phyloP scores from a whole-genome alignment of 441 rosid genomes.

The Daphne laureola region DNA sequence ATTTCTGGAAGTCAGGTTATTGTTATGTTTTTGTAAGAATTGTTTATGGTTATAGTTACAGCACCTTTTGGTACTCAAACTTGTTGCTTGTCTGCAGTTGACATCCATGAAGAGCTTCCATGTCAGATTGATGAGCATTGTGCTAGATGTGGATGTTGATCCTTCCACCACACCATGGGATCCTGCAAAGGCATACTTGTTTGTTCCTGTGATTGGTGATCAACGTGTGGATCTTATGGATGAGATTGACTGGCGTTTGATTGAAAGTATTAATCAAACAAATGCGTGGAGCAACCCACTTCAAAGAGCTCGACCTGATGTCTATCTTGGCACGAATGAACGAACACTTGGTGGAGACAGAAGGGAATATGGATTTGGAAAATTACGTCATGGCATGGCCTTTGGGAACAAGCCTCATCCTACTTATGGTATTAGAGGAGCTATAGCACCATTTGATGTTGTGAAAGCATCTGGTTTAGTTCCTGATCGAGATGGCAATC shows the following conservation, averaged over 20 bases:
- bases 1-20: constrained; percentile 78
- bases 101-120: constrained; percentile 90
- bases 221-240: constrained; percentile 54
- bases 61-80: constrained; percentile 8
- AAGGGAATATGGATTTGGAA: constrained; percentile 98
- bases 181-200: constrained; percentile 97
- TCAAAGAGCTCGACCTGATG: constrained; percentile 98
- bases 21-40: constrained; percentile 12
- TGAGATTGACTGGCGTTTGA: constrained; percentile 86
- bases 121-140: constrained; percentile 98
- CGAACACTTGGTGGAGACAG: constrained; percentile 98
- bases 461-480: constrained; percentile 94
- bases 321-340: constrained; percentile 97
- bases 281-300: constrained; percentile 94
- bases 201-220: constrained; percentile 88
- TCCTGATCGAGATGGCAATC: constrained; percentile 49
- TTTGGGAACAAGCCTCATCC: constrained; percentile 92
- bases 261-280: constrained; percentile 49
- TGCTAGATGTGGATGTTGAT: constrained; percentile 98
- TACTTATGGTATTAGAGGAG: constrained; percentile 99
- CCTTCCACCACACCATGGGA: constrained; percentile 99
- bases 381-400: constrained; percentile 88
- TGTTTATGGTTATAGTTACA: not conserved
- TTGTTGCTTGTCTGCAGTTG: constrained; percentile 54
- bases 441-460: constrained; percentile 88